phyloP scores from a whole-genome alignment of 352 stramenopile genomes.

The Phytophthora multivora region DNA sequence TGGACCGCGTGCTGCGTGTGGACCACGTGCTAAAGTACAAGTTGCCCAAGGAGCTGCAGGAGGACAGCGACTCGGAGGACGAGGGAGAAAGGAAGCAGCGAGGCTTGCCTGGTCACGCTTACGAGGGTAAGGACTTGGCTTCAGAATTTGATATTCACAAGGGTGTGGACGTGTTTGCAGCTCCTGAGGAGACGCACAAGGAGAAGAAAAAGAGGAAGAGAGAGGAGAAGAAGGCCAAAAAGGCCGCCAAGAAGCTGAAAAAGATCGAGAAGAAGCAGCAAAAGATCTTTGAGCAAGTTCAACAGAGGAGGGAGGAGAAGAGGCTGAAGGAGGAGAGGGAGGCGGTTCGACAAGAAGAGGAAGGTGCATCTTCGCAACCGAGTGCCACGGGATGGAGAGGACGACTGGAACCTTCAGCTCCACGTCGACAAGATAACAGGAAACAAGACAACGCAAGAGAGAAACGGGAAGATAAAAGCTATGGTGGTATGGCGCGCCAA shows the following conservation, averaged over 20 bases:
- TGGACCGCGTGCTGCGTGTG: conserved; percentile 94
- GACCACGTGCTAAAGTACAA: conserved; percentile 99
- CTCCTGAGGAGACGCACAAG: conserved; percentile 54
- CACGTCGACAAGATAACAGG: conserved; percentile 17
- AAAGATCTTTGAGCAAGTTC: conserved; percentile 54
- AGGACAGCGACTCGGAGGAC: conserved; percentile 70
- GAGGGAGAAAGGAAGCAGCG: conserved; percentile 38
- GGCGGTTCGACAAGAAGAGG: conserved; percentile 9
- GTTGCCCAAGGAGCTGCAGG: conserved; percentile 91
- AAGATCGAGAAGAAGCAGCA: conserved; percentile 62
- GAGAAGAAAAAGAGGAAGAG: conserved; percentile 67
- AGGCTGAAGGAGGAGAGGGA: conserved; percentile 34
- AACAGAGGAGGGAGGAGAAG: conserved; percentile 43
- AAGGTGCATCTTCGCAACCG: conserved; percentile 7
- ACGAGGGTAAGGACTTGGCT: conserved; percentile 88
- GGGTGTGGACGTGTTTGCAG: conserved; percentile 87
- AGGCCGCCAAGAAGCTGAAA: conserved; percentile 49
- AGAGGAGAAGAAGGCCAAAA: conserved; percentile 61
- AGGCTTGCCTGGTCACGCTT: conserved; percentile 82
- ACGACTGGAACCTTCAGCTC: conserved; percentile 51
- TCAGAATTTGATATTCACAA: conserved; percentile 66
- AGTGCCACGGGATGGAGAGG: conserved; percentile 75
- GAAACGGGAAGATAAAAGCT: conserved; percentile 45
- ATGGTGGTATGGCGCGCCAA: conserved; percentile 58
- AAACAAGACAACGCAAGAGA: conserved; percentile 9